Percentiles rank a stretch among this genome's conserved stretches.
Conservation (phyloP, 2,329 filamentous ascomycete species). For the Cercospora canescens region DNA sequence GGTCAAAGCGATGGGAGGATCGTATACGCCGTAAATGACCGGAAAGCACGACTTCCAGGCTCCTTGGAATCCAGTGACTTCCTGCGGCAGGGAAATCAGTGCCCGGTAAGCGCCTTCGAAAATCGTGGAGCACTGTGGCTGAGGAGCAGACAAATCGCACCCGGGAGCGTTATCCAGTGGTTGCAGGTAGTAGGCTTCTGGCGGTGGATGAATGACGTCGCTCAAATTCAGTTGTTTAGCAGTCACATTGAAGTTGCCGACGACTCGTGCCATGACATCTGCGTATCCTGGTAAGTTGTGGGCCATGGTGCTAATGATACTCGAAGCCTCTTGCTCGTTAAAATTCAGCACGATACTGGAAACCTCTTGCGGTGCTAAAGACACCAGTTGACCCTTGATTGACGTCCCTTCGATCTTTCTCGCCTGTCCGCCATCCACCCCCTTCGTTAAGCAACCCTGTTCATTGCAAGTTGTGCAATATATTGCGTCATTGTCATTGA, state of each 20-base stretch:
- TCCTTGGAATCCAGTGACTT: slow-evolving; percentile 17
- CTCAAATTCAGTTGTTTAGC: slow-evolving; percentile 10
- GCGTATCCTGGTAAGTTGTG: slow-evolving; percentile 13
- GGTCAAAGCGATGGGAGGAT: slow-evolving; percentile 20
- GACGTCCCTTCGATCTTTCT: slow-evolving; percentile 6
- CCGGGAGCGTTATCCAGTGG: slow-evolving; percentile 13
- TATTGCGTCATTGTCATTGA: not conserved
- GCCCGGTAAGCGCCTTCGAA: slow-evolving; percentile 22
- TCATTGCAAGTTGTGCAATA: slow-evolving; percentile 7
- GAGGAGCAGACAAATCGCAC: not conserved
- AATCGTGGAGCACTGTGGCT: slow-evolving; percentile 22
- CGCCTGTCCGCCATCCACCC: slow-evolving; percentile 11
- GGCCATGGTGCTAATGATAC: slow-evolving; percentile 13
- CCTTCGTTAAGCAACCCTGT: slow-evolving; percentile 1
- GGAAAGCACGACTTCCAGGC: slow-evolving; percentile 17
- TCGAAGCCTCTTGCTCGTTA: slow-evolving; percentile 8
- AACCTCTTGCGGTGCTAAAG: slow-evolving; percentile 16
- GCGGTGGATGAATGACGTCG: slow-evolving; percentile 15
- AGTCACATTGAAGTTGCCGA: slow-evolving; percentile 8
- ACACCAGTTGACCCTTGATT: slow-evolving; percentile 13
- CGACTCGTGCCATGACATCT: slow-evolving; percentile 6
- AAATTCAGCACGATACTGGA: slow-evolving; percentile 19
- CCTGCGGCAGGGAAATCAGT: slow-evolving; percentile 15
- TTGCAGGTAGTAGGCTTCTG: slow-evolving; percentile 19
- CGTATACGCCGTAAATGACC: slow-evolving; percentile 21